Conservation (phyloP, 345 rosid genomes). For the Sonneratia caseolaris region DNA sequence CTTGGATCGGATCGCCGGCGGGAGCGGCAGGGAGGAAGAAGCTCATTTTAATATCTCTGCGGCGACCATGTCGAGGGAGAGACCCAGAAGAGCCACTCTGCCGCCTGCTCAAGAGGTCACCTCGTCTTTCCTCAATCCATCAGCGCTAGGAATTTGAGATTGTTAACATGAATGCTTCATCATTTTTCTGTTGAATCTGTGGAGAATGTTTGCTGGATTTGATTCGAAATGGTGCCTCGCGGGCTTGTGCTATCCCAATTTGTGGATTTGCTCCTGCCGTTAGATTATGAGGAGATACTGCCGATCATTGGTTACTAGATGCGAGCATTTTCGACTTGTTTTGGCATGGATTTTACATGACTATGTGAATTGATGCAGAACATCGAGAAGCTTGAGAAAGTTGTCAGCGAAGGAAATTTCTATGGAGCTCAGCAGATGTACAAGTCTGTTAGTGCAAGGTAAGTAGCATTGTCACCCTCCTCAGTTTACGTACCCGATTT, state of each 20-base stretch:
- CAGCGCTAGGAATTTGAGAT: not conserved
- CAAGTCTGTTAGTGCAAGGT: constrained; percentile 86
- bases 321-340: too few relatives aligned
- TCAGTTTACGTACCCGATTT: not conserved
- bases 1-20: not conserved
- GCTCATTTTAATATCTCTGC: not conserved
- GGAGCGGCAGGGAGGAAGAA: not conserved
- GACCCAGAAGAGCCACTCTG: constrained; percentile 32
- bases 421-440: constrained; percentile 99
- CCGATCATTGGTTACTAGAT: not conserved
- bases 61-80: constrained; percentile 37
- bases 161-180: not conserved
- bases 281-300: not conserved
- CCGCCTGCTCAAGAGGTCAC: constrained; percentile 84
- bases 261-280: not conserved
- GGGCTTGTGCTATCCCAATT: not conserved
- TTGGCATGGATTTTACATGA: not conserved
- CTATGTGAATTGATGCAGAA: constrained; percentile 31
- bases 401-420: constrained; percentile 60
- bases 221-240: not conserved
- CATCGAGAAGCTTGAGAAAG: constrained; percentile 68
- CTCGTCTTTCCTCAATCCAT: not conserved
- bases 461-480: not conserved
- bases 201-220: not conserved
- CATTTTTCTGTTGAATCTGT: not conserved